These are phyloP conservation scores for Pseudodiploospora longispora DNA, from an alignment of 2,329 filamentous ascomycete genomes.

Conservation along the genomic window DNA sequence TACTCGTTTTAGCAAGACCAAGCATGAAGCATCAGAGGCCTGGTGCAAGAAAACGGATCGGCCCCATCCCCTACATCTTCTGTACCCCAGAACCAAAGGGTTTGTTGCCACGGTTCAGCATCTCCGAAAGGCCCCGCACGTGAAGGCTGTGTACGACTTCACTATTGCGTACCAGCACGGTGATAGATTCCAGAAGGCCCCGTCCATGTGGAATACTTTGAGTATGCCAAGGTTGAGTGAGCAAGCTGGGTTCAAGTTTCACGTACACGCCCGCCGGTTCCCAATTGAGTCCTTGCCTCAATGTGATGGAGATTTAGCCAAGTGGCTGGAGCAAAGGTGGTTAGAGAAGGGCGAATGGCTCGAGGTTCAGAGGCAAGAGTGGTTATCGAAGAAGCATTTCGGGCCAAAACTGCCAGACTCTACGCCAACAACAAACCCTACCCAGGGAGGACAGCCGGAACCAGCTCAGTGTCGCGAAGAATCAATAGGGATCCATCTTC, in stretches of 20 bases:
- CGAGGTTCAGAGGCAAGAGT: constrained; percentile 23
- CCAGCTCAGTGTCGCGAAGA: no score
- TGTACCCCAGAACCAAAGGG: constrained; percentile 53
- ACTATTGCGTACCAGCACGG: constrained; percentile 44
- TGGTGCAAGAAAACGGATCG: constrained; percentile 45
- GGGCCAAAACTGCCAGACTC: background rate
- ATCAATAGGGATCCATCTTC: no score
- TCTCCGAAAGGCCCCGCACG: constrained; percentile 40
- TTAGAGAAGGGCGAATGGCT: constrained; percentile 45
- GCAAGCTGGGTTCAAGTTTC: constrained; percentile 36
- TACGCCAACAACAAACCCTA: no score
- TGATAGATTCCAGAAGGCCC: constrained; percentile 35
- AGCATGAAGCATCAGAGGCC: constrained; percentile 40
- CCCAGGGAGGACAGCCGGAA: no score
- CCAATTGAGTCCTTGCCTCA: constrained; percentile 38
- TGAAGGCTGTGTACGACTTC: constrained; percentile 48
- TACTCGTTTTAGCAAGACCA: constrained; percentile 48
- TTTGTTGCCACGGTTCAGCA: constrained; percentile 53
- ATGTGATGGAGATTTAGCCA: constrained; percentile 39
- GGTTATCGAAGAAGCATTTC: constrained; percentile 1
- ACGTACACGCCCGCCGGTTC: constrained; percentile 42
- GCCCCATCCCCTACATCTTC: constrained; percentile 46
- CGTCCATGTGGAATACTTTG: constrained; percentile 46
- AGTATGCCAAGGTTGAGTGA: constrained; percentile 31
- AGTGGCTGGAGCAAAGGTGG: constrained; percentile 46